Conservation (phyloP, 139 green algal genomes). For the Volvox reticuliferus region DNA sequence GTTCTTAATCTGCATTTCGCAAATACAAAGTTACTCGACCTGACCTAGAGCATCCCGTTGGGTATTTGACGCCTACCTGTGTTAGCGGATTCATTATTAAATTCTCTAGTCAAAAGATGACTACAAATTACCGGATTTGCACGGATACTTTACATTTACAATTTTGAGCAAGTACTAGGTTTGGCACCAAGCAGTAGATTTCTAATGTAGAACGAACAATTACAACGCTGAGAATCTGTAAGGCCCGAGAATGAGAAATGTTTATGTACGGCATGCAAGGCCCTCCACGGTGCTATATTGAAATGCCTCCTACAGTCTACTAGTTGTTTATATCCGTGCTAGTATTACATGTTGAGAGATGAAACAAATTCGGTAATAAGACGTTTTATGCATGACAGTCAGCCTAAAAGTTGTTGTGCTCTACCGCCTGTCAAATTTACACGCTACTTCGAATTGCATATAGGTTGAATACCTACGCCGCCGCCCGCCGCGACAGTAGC, state of each 20-base stretch:
- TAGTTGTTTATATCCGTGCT: too few species aligned
- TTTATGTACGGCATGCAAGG: too few species aligned
- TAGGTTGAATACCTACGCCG: background rate
- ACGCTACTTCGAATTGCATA: background rate
- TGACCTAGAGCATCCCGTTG: background rate
- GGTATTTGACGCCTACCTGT: constrained; percentile 3
- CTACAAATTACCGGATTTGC: background rate
- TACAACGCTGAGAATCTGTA: too few species aligned
- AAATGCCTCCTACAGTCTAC: background rate
- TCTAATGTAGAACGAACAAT: too few species aligned
- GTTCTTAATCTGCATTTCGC: constrained; percentile 92
- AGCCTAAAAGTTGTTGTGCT: background rate
- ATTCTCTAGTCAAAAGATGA: background rate
- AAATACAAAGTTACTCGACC: constrained; percentile 68
- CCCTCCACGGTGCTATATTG: background rate
- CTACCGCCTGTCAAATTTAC: constrained; percentile 1
- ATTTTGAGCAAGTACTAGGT: too few species aligned
- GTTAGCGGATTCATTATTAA: constrained; percentile 29
- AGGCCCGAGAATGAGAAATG: too few species aligned
- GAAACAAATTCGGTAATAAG: too few species aligned
- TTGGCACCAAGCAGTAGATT: too few species aligned
- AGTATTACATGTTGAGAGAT: too few species aligned
- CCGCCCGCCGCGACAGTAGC: background rate
- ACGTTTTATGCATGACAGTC: too few species aligned
- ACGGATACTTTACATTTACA: too few species aligned